Conservation (phyloP, 768 basidiomycete genomes). For the Termitomyces sp. region DNA sequence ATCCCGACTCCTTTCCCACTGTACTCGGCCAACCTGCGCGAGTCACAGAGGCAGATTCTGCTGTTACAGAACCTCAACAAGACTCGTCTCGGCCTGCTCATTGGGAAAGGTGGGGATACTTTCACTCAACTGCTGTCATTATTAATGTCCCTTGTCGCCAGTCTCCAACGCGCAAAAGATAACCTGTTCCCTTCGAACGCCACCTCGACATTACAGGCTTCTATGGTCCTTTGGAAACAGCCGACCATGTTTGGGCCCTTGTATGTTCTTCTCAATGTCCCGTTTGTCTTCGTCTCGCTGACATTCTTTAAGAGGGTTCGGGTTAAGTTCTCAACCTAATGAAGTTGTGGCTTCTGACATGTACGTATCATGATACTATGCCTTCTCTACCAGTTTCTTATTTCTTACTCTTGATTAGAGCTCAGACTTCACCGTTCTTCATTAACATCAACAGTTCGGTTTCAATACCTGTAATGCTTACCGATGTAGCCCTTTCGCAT, state of each 20-base stretch:
- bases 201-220: constrained; percentile 9
- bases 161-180: constrained; percentile 40
- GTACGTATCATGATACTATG: constrained; percentile 20
- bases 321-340: constrained; percentile 20
- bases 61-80: background rate
- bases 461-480: constrained; percentile 47
- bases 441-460: constrained; percentile 48
- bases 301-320: constrained; percentile 27
- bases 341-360: constrained; percentile 16
- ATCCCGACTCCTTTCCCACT: background rate
- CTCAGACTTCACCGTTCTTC: constrained; percentile 32
- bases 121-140: background rate
- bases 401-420: constrained; percentile 16
- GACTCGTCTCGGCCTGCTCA: constrained; percentile 9
- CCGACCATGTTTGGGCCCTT: constrained; percentile 68
- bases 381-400: constrained; percentile 3
- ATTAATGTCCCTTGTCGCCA: constrained; percentile 16
- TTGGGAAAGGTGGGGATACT: constrained; percentile 22
- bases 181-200: constrained; percentile 41
- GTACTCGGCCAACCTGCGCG: background rate
- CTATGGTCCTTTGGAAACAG: constrained; percentile 34
- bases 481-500: constrained; percentile 30
- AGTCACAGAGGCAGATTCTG: background rate
- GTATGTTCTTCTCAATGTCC: constrained; percentile 19
- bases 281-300: background rate